Evolutionary conservation across 106 monocot genomes (phyloP).

Genomic region (Allium cepa): DNA sequence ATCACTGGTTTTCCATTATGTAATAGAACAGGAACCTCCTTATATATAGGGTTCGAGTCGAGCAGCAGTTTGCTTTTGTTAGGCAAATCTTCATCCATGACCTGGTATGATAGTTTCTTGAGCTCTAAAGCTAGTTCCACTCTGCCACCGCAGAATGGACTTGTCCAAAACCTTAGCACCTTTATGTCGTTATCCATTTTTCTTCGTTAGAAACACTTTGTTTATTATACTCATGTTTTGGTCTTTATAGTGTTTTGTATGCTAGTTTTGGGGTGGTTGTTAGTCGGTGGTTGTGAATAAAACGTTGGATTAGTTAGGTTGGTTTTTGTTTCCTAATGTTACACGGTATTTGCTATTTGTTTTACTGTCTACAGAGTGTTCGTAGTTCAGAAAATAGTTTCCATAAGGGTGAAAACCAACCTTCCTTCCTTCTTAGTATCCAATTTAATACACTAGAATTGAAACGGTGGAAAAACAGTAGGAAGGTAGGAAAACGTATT

Average conservation of each 20-base stretch:
- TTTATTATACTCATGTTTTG: neutral
- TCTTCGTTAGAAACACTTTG: neutral
- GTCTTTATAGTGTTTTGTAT: neutral
- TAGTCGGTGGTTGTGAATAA: no score
- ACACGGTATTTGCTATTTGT: no score
- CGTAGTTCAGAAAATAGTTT: no score
- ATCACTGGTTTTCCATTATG: conserved; percentile 5
- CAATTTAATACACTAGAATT: no score
- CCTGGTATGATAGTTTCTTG: conserved; percentile 3
- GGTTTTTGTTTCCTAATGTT: no score
- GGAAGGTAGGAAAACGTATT: no score
- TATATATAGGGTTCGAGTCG: conserved; percentile 6
- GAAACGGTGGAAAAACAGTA: no score
- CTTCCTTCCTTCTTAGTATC: no score
- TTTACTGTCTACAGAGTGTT: no score
- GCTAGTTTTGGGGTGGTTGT: neutral
- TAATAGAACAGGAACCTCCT: conserved; percentile 12
- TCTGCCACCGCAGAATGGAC: conserved; percentile 6
- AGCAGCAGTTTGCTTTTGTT: conserved; percentile 13
- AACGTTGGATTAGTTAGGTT: no score
- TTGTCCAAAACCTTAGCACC: conserved; percentile 6
- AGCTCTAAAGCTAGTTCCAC: conserved; percentile 3
- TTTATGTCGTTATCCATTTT: neutral
- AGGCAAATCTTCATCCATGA: neutral
- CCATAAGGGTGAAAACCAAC: no score